Evolutionary conservation across 225 moss, liverwort and hornwort species (phyloP).

Genomic region (Sphagnum contortum): DNA sequence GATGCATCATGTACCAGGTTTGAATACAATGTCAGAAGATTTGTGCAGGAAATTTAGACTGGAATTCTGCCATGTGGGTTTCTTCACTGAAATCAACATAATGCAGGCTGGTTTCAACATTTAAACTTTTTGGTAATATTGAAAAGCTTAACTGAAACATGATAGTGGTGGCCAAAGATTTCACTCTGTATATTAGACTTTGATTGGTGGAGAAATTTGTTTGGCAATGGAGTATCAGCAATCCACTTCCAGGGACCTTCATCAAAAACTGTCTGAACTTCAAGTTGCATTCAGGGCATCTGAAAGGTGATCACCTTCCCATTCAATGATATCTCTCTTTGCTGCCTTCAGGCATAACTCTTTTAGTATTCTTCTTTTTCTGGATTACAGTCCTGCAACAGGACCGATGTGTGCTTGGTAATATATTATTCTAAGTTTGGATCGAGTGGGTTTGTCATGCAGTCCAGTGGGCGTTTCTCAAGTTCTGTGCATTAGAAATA

Average conservation of each 20-base stretch:
- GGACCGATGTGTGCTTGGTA: background rate
- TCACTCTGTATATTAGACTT: background rate
- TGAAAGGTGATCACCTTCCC: conserved; percentile 17
- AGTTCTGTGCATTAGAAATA: background rate
- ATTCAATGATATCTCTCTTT: no score
- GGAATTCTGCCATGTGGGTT: background rate
- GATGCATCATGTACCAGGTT: no score
- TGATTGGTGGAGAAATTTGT: background rate
- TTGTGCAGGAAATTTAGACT: no score
- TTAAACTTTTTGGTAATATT: no score
- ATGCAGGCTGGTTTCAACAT: background rate
- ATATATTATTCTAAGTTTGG: background rate
- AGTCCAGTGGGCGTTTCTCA: background rate
- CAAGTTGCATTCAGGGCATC: conserved; percentile 58
- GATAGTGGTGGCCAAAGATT: background rate
- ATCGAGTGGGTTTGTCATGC: background rate
- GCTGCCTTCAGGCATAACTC: no score
- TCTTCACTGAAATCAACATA: background rate
- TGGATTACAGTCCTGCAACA: background rate
- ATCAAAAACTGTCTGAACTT: conserved; percentile 48
- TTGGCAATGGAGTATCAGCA: conserved; percentile 32
- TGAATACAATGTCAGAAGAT: no score
- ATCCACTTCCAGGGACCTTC: conserved; percentile 45
- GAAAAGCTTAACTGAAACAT: no score
- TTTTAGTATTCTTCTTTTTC: background rate